phyloP scores from a whole-genome alignment of 2,329 filamentous ascomycete species.

The Chaetomium strumarium region DNA sequence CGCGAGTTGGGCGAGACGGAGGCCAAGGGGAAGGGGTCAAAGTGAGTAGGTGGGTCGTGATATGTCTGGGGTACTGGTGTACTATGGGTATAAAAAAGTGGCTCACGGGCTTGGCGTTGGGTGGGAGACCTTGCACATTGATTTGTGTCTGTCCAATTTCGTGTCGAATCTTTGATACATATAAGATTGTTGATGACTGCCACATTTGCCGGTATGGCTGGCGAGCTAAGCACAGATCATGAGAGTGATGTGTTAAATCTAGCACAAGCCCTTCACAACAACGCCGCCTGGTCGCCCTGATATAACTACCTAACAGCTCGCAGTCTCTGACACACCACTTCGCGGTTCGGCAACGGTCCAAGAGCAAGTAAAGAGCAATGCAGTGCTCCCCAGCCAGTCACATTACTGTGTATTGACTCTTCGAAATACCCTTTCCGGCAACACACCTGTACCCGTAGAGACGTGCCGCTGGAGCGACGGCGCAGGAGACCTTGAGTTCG shows the following conservation, averaged over 20 bases:
- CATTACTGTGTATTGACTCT: constrained; percentile 6
- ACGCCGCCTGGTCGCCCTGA: background rate
- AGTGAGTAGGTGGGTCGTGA: constrained; percentile 36
- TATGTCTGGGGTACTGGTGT: background rate
- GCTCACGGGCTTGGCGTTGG: constrained; percentile 12
- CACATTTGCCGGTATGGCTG: background rate
- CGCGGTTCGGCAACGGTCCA: no score
- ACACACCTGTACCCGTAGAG: background rate
- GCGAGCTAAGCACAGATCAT: background rate
- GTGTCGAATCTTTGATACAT: background rate
- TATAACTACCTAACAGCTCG: background rate
- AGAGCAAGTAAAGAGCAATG: background rate
- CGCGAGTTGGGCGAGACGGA: constrained; percentile 82
- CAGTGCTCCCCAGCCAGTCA: background rate
- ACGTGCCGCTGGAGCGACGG: background rate
- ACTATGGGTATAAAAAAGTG: constrained; percentile 4
- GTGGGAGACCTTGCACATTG: background rate
- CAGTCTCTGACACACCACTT: no score
- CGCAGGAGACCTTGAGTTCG: background rate
- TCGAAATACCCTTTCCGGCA: background rate
- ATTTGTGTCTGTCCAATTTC: background rate
- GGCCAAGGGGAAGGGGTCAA: constrained; percentile 76
- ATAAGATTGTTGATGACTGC: no score
- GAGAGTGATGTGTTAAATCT: background rate
- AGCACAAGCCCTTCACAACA: background rate